Conservation (phyloP, 495 filamentous ascomycete species). For the Aspergillus coremiiformis region DNA sequence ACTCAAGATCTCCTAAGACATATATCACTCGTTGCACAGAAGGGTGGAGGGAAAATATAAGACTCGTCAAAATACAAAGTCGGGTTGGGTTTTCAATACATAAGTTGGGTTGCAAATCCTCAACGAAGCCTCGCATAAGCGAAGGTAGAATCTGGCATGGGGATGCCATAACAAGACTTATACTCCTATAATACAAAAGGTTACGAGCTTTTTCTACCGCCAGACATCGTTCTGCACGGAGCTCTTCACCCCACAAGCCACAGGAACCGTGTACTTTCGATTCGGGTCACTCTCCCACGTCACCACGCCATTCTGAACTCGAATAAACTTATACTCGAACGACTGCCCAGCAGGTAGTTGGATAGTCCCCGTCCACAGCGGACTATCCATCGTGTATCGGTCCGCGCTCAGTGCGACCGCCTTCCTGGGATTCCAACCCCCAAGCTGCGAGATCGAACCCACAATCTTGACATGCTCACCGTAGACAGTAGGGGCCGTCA, state of each 20-base stretch:
- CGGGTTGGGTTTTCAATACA: too few species aligned
- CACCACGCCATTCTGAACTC: constrained; percentile 47
- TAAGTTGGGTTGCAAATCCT: too few species aligned
- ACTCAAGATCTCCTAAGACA: too few species aligned
- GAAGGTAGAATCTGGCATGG: too few species aligned
- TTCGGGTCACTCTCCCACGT: constrained; percentile 63
- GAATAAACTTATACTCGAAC: constrained; percentile 65
- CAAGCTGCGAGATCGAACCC: constrained; percentile 48
- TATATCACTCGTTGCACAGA: too few species aligned
- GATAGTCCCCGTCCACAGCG: constrained; percentile 50
- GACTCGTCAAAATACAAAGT: too few species aligned
- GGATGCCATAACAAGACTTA: too few species aligned
- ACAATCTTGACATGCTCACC: constrained; percentile 55
- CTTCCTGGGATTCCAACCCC: constrained; percentile 46
- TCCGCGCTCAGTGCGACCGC: constrained; percentile 47
- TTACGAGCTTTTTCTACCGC: too few species aligned
- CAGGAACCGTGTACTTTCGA: constrained; percentile 47
- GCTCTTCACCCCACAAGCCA: constrained; percentile 35
- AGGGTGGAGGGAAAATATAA: too few species aligned
- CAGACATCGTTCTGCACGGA: constrained; percentile 30
- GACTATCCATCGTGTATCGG: constrained; percentile 47
- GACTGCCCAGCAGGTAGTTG: constrained; percentile 42
- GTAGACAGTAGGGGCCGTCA: constrained; percentile 43
- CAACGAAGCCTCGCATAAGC: too few species aligned
- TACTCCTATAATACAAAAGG: too few species aligned